A percentile compares a stretch with the other conserved stretches of the same genome.
Conservation (phyloP, 2,329 filamentous ascomycete genomes). For the Arthrobotrys entomopaga region DNA sequence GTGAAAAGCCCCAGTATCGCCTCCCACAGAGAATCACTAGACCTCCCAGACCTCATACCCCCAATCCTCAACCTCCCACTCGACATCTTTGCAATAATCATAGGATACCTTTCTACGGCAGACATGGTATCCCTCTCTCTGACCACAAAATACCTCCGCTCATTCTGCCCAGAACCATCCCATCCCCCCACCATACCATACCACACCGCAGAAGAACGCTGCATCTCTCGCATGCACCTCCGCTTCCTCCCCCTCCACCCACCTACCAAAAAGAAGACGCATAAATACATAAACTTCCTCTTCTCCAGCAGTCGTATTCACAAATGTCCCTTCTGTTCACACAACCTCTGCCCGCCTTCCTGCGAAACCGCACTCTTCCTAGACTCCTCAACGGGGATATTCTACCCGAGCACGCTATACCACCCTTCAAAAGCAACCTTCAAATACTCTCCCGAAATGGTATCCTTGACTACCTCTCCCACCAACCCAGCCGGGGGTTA, state of each 20-base stretch:
- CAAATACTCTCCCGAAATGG: constrained; percentile 31
- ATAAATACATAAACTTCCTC: neutral
- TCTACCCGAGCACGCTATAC: constrained; percentile 25
- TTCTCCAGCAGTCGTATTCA: neutral
- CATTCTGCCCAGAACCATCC: constrained; percentile 10
- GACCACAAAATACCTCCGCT: constrained; percentile 28
- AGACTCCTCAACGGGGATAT: constrained; percentile 20
- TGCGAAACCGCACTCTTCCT: constrained; percentile 29
- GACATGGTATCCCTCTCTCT: constrained; percentile 36
- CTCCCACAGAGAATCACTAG: no score
- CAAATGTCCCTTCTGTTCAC: constrained; percentile 39
- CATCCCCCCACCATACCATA: neutral
- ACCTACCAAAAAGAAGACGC: constrained; percentile 1
- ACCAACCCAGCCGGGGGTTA: neutral
- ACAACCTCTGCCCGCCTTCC: constrained; percentile 19
- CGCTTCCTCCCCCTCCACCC: constrained; percentile 16
- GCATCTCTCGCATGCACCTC: constrained; percentile 30
- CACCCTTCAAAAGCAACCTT: constrained; percentile 11
- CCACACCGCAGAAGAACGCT: constrained; percentile 9
- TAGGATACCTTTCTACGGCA: neutral
- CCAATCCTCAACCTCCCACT: constrained; percentile 25
- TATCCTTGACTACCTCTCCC: neutral
- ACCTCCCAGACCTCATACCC: neutral
- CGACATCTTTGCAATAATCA: constrained; percentile 29
- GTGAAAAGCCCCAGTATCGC: no score